Evolutionary conservation across 163 green algal species (phyloP), one percentile per base, ranked within the genome.

Genomic region (Scenedesmus sp.): DNA sequence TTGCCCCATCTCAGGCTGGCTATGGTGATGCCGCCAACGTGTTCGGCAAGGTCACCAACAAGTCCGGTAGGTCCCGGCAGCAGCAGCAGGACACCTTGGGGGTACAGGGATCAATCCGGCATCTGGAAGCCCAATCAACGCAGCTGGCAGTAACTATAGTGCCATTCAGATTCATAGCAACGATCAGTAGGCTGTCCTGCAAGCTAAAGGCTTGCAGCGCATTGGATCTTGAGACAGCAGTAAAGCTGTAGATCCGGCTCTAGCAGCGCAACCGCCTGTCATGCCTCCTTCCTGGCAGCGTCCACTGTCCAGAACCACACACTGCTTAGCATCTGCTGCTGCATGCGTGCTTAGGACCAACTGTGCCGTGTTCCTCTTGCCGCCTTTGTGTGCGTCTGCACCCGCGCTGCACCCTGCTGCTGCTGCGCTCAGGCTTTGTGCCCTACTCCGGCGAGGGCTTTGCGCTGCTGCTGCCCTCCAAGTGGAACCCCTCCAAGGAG

Each of bases 401-500:
- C 18, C 5, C 2, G 1, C 13, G 70, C 70, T 79, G 70, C 18
- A 52, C 13, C 59, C 59, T 2, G 20, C 23, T 23, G 23, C 34
- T 46, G 34, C 34, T 46, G 34, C 34, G 0, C 34, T 46, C 93
- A 97, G 97, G 97, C 89, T 99, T 99, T 93, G 92, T 98, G 34
- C 96, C 97, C 46, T 99, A 99, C 95, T 93, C 95, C 77, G 98
- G 98, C 54, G 97, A 99, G 56, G 98, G 97, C 94, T 99, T 98
- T 92, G 93, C 96, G 9, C 55, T 99, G 86, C 93, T 99, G 91
- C 91, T 99, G 84, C 98, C 98, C 67, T 95, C 96, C 94, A 99
- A 99, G 97, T 99, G 98, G 97, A 99, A 99, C 97, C 98, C 98
- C 82, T 97, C 94, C 93, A 98, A 97, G 95, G 98, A 99, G 96